Base-by-base conservation (phyloP, 768 basidiomycete species). In the Boletus tomentosulus region DNA sequence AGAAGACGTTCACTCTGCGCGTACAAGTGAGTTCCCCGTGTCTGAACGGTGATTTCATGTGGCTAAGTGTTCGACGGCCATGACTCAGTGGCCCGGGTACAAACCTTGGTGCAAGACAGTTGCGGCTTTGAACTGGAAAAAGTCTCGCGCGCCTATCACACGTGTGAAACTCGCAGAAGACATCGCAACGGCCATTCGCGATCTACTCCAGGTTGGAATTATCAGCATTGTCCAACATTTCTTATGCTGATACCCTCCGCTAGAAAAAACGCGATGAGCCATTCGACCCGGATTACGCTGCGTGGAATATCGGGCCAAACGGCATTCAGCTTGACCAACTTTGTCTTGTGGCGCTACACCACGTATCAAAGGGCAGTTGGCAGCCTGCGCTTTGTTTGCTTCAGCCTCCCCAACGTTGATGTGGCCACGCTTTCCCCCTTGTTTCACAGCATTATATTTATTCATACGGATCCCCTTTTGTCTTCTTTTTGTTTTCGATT, bases 291-390 rank as follows among this genome's bases (percentile, higher is more conserved):
- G 57, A 56, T 12, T 42, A 44, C 37, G 50, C 50, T 1, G 10
- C 11, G 30, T 69, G 69, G 69, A 61, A 60, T 24, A 31, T 69
- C 19, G 67, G 69, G 28, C 50, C 49, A 1, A 46, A 49, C n/a
- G 70, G 59, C 5, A 62, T 70, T 31, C 59, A 55, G 43, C 51
- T 69, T 12, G 50, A 61, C 7, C 58, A 67, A 34, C 42, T 70
- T 48, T 74, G 84, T 53, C 81, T 91, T 37, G 83, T 91, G 62
- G 82, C 84, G 59, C 76, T 90, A 45, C 85, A 86, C 68, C 87
- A 87, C 55, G 87, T 90, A 51, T 89, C 87, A 4, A 80, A 79
- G 73, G 88, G 88, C 22, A 85, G 83, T 58, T 90, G 88, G 88
- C 88, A 90, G 58, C 86, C 87, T 24, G 78, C 84, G 46, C 66